These are phyloP conservation scores for Sphaerobolus stellatus DNA, from an alignment of 1,284 basidiomycete species.

Conservation along the genomic window DNA sequence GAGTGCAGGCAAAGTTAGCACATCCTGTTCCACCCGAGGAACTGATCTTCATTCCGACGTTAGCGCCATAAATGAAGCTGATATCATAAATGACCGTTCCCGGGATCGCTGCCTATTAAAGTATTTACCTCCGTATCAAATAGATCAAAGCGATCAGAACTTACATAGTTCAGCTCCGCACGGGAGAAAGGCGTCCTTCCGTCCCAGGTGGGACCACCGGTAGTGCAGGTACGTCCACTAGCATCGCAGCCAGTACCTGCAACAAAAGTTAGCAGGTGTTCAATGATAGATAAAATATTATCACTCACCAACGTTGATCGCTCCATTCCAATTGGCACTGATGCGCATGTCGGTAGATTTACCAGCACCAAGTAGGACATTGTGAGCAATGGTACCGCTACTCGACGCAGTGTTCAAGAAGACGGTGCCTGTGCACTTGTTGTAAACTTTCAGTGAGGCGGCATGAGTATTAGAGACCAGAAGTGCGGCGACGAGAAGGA, in stretches of 20 bases:
- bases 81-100: constrained; percentile 36
- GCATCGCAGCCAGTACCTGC: constrained; percentile 32
- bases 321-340: no score
- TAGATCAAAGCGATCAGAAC: constrained; percentile 1
- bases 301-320: no score
- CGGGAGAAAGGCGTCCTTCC: constrained; percentile 33
- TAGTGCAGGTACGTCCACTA: constrained; percentile 26
- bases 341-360: no score
- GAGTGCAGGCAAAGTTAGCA: constrained; percentile 31
- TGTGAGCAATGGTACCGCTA: no score
- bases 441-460: no score
- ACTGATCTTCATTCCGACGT: constrained; percentile 37
- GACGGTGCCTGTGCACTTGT: no score
- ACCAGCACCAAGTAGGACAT: no score
- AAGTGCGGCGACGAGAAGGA: no score
- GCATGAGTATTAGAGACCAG: no score
- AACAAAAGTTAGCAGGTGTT: no score
- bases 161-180: constrained; percentile 30
- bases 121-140: not conserved
- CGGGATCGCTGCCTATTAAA: constrained; percentile 28
- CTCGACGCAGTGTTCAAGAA: no score
- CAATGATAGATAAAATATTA: no score
- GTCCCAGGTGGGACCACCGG: constrained; percentile 32
- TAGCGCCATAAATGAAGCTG: constrained; percentile 37
- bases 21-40: constrained; percentile 35